Evolutionary conservation across 352 stramenopile genomes (phyloP), one percentile per base, ranked within the genome.

Genomic region (Phytopythium sindhum): DNA sequence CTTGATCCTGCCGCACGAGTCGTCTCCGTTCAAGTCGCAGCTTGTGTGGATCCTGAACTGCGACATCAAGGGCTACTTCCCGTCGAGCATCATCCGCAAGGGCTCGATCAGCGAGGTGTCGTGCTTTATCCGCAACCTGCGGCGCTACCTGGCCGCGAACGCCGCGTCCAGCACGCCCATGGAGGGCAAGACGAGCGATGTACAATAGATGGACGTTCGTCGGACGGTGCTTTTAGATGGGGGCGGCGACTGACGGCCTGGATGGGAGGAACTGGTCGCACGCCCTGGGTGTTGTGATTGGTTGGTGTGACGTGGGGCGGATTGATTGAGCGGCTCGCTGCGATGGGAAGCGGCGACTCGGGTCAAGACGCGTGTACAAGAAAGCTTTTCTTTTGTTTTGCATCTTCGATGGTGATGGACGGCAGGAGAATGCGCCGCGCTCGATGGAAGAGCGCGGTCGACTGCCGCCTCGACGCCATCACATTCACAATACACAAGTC

Each of bases 11-110:
- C 84, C 84, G 4, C 82, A 90, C 58, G 80, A 88, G 56, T 79
- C 78, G 48, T 91, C 81, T 55, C 72, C 82, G 45, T 90, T 90
- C 70, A 90, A 93, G 70, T 81, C 77, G 57, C 82, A 81, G 55
- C 76, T 93, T 33, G 75, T 93, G 52, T 93, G 84, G 82, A 87
- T 93, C 58, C 57, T 93, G 7, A 93, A 93, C 73, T 88, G 81
- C 65, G 84, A 93, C 68, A 93, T 93, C 66, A 93, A 93, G 74
- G 82, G 82, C 17, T 93, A 89, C 71, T 93, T 93, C 64, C 84
- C 84, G 12, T 80, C 72, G 3, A 91, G 81, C 45, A 65, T 90
- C 60, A 88, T 93, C 65, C 81, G 78, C 69, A 93, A 93, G 66
- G 84, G 84, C 61, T 91, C 82, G 47, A 75, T 93, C 57, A 86